These are phyloP conservation scores for Aspergillus latus DNA, from an alignment of 2,329 filamentous ascomycete species.

Conservation along the genomic window DNA sequence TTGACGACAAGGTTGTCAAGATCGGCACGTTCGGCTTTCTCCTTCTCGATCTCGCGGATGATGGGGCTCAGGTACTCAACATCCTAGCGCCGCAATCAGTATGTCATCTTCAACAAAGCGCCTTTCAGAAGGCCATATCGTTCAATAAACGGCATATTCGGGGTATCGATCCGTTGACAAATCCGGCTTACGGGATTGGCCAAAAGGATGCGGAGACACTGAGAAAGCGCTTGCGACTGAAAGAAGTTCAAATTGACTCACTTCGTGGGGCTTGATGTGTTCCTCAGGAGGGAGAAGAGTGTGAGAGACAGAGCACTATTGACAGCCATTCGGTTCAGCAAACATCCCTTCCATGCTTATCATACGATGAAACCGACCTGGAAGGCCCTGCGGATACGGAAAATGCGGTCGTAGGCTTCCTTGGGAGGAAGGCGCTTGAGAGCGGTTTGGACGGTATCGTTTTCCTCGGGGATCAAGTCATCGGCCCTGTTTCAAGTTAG, in stretches of 20 bases:
- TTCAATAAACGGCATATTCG: conserved; percentile 1
- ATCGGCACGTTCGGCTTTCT: conserved; percentile 66
- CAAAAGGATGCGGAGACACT: conserved; percentile 29
- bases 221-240: conserved; percentile 17
- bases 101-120: not conserved
- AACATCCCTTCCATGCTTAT: conserved; percentile 11
- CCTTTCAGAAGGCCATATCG: not conserved
- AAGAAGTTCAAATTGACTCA: conserved; percentile 40
- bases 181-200: conserved; percentile 40
- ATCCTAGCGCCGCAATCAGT: conserved; percentile 52
- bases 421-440: conserved; percentile 87
- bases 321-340: conserved; percentile 23
- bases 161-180: conserved; percentile 29
- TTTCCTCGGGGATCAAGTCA: conserved; percentile 93
- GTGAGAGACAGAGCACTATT: conserved; percentile 65
- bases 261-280: conserved; percentile 68
- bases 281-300: conserved; percentile 63
- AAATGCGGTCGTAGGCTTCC: conserved; percentile 94
- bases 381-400: conserved; percentile 91
- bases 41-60: conserved; percentile 67
- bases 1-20: conserved; percentile 65
- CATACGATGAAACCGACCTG: conserved; percentile 59
- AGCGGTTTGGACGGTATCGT: conserved; percentile 78
- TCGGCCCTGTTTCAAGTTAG: conserved; percentile 66
- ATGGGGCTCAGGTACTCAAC: conserved; percentile 64